Evolutionary conservation across 2,329 filamentous ascomycete species (phyloP), one percentile per base, ranked within the genome.

Genomic region (Trichoderma sp.): DNA sequence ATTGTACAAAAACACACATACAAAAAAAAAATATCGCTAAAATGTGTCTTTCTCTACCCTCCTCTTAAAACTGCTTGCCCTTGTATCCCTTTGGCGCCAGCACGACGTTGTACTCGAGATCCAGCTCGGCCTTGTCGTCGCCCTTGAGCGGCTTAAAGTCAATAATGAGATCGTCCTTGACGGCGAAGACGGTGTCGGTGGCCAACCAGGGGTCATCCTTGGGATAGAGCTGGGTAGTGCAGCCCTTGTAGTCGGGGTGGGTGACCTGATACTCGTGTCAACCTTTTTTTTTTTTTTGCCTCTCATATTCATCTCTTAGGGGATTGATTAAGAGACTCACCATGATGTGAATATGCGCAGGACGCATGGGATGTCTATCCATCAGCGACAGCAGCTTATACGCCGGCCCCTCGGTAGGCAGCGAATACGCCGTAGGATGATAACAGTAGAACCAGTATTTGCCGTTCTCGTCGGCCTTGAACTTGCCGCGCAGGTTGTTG

Each of bases 171-270:
- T 84, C 83, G 57, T 84, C 79, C 77, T 86, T 86, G 71, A 86
- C 84, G 42, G 84, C 84, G 70, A 84, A 86, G 35, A 84, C 84
- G 50, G 78, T 77, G 59, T 81, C 79, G 2, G 76, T 77, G 42
- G 77, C 75, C 29, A 93, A 82, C 76, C 92, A 91, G 58, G 86
- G 84, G 79, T 90, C 87, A 70, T 86, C 82, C 70, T 84, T 84
- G 78, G 92, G 90, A 76, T 93, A 94, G 64, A 94, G 89, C 78
- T 94, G 91, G 0, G 91, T 93, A 1, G 90, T 91, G 69, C 92
- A 72, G 83, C 89, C 83, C 75, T 89, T 90, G 82, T 90, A 92
- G 4, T 88, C 87, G n/a, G 84, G 83, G 67, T 86, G 84, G 4
- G 86, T 86, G 68, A 84, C 79, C 79, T 80, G 52, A 34, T 5